These are phyloP conservation scores for Lactuca saligna DNA, from an alignment of 129 eudicot species.

Conservation along the genomic window DNA sequence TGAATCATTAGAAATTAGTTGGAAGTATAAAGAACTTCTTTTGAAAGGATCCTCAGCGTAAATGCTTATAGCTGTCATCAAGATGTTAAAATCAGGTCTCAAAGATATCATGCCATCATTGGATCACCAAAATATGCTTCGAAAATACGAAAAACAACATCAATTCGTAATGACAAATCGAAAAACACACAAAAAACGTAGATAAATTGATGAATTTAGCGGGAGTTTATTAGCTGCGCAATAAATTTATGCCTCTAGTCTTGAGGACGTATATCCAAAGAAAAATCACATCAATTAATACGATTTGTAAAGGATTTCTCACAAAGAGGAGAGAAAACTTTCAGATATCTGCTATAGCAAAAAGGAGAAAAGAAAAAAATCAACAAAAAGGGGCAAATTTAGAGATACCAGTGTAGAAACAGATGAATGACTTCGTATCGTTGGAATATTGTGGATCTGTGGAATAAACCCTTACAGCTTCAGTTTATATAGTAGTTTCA, in stretches of 20 bases:
- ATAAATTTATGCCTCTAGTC: slow-evolving; percentile 22
- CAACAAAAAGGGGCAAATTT: too few relatives aligned
- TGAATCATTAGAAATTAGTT: too few relatives aligned
- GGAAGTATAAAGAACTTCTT: too few relatives aligned
- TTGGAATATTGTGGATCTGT: neutral
- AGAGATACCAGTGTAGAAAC: neutral
- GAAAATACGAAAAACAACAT: neutral
- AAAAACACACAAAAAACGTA: neutral
- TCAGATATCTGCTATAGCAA: neutral
- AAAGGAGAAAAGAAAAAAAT: neutral
- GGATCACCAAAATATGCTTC: slow-evolving; percentile 12
- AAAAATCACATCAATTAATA: slow-evolving; percentile 1
- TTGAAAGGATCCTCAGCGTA: slow-evolving; percentile 29
- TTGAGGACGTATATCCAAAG: neutral
- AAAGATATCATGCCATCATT: slow-evolving; percentile 51
- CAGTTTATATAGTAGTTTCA: slow-evolving; percentile 20
- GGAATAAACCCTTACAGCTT: neutral
- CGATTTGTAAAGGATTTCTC: slow-evolving; percentile 7
- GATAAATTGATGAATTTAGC: slow-evolving; percentile 14
- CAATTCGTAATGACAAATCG: neutral
- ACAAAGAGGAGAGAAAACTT: slow-evolving; percentile 2
- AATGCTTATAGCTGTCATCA: slow-evolving; percentile 45
- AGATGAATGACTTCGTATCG: neutral
- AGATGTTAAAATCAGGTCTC: slow-evolving; percentile 41
- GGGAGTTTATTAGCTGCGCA: slow-evolving; percentile 45